Conservation (phyloP, 768 basidiomycete species). For the Hysterangium stoloniferum region DNA sequence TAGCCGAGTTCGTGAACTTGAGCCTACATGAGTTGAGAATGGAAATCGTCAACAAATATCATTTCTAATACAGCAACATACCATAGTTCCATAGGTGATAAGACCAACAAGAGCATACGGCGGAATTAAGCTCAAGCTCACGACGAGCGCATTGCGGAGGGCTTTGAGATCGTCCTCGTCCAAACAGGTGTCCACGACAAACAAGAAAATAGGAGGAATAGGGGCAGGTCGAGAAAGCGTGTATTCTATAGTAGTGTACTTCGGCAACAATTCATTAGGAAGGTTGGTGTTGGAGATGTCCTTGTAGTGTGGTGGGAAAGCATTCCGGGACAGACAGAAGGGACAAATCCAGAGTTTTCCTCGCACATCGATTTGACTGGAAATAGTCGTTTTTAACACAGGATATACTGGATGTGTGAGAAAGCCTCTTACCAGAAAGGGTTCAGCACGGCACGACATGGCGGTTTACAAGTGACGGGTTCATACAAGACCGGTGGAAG, state of each 20-base stretch:
- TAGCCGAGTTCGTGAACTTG: conserved; percentile 99
- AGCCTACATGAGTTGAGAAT: conserved; percentile 43
- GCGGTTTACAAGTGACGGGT: conserved; percentile 96
- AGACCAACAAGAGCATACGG: conserved; percentile 92
- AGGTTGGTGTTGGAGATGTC: conserved; percentile 96
- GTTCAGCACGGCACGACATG: conserved; percentile 95
- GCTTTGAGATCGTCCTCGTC: conserved; percentile 96
- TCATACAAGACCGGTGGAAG: conserved; percentile 95
- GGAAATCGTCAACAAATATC: neutral
- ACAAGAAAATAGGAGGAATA: conserved; percentile 93
- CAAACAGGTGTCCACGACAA: conserved; percentile 94
- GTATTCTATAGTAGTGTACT: conserved; percentile 99
- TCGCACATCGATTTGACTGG: conserved; percentile 94
- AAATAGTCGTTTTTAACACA: neutral
- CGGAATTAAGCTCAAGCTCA: conserved; percentile 87
- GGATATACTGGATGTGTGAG: conserved; percentile 11
- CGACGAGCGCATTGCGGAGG: conserved; percentile 87
- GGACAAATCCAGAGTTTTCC: conserved; percentile 99
- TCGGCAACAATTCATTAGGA: conserved; percentile 91
- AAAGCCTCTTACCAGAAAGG: conserved; percentile 75
- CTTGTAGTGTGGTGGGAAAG: conserved; percentile 98
- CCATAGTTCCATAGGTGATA: conserved; percentile 97
- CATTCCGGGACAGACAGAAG: conserved; percentile 93
- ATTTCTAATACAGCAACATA: conserved; percentile 25
- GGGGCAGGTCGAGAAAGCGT: conserved; percentile 88